phyloP scores from a whole-genome alignment of 257 asterid genomes.

The Solanum etuberosum region DNA sequence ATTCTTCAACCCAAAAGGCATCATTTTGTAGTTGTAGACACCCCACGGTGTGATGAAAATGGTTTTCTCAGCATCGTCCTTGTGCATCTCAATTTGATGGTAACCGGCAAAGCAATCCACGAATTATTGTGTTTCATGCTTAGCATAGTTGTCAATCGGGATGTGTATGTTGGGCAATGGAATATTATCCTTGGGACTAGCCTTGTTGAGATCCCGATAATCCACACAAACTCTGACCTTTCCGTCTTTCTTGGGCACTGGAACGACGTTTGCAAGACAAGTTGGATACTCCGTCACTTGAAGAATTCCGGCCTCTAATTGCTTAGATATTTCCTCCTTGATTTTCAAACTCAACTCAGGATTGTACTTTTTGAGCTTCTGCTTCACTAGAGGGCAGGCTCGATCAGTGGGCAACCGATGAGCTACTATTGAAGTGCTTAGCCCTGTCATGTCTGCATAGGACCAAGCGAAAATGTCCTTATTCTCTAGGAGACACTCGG shows the following conservation, averaged over 20 bases:
- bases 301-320: background rate
- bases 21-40: background rate
- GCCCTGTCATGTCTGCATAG: accelerated
- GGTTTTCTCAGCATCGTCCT: background rate
- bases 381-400: background rate
- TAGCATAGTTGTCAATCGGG: background rate
- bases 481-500: too few species aligned
- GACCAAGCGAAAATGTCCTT: background rate
- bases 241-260: too few species aligned
- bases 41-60: background rate
- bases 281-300: background rate
- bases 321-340: background rate
- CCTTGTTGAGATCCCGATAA: background rate
- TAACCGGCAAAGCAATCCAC: background rate
- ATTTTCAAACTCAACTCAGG: background rate
- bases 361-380: too few species aligned
- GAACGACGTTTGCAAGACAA: background rate
- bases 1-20: background rate
- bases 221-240: background rate
- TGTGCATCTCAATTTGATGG: background rate
- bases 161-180: background rate
- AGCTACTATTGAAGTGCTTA: background rate
- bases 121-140: background rate
- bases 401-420: background rate
- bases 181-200: background rate